A percentile compares a stretch with the other conserved stretches of the same genome.
Conservation (phyloP, 352 stramenopile species). For the Plasmopara halstedii region DNA sequence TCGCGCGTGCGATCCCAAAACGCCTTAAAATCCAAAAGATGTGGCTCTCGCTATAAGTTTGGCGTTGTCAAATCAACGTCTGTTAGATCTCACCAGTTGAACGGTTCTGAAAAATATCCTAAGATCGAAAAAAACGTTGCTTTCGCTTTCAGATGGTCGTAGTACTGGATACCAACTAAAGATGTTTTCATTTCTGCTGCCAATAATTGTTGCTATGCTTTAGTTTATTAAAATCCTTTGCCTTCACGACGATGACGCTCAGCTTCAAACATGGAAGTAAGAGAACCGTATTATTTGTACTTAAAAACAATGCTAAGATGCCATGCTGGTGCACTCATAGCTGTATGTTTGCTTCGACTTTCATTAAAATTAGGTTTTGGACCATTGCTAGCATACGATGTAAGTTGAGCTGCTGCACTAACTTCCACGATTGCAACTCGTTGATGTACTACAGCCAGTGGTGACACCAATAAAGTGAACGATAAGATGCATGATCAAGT, state of each 20-base stretch:
- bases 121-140: too few species aligned
- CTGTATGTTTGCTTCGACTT: slow-evolving; percentile 21
- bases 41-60: too few species aligned
- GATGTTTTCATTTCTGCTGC: slow-evolving; percentile 36
- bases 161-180: slow-evolving; percentile 53
- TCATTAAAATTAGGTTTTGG: slow-evolving; percentile 18
- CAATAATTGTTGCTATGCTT: slow-evolving; percentile 24
- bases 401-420: slow-evolving; percentile 5
- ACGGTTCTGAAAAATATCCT: too few species aligned
- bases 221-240: slow-evolving; percentile 34
- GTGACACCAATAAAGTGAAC: slow-evolving; percentile 78
- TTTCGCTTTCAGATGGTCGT: too few species aligned
- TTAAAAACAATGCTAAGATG: slow-evolving; percentile 66
- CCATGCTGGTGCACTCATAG: slow-evolving; percentile 35
- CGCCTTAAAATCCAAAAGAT: too few species aligned
- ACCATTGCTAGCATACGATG: slow-evolving; percentile 10
- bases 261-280: slow-evolving; percentile 46
- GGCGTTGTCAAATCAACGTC: too few species aligned
- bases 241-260: slow-evolving; percentile 54
- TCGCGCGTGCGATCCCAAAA: too few species aligned
- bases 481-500: slow-evolving; percentile 56
- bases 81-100: too few species aligned
- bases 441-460: slow-evolving; percentile 35
- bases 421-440: slow-evolving; percentile 23
- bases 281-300: slow-evolving; percentile 61